phyloP scores from a whole-genome alignment of 352 stramenopile species.

The Phytophthora tubulina region DNA sequence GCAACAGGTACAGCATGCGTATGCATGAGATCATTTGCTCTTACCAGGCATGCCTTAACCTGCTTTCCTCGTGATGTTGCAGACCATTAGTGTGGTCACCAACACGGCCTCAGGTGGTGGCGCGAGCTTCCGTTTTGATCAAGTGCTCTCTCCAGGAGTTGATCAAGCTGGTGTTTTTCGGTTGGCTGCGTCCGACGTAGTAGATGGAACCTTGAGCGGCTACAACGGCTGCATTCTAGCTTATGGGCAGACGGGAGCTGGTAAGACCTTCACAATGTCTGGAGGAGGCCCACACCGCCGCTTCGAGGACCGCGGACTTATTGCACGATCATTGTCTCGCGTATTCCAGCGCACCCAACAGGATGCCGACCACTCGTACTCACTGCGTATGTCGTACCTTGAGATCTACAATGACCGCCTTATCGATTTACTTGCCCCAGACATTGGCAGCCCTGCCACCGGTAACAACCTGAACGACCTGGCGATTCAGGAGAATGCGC shows the following conservation, averaged over 20 bases:
- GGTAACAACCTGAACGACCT: slow-evolving; percentile 42
- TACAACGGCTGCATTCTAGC: slow-evolving; percentile 85
- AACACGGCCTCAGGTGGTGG: slow-evolving; percentile 58
- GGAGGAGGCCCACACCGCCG: slow-evolving; percentile 52
- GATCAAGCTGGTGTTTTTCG: slow-evolving; percentile 67
- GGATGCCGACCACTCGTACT: slow-evolving; percentile 59
- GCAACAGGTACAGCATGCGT: slow-evolving; percentile 46
- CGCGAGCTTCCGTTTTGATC: slow-evolving; percentile 76
- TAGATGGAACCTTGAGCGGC: slow-evolving; percentile 68
- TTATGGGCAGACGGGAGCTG: slow-evolving; percentile 78
- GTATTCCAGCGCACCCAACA: slow-evolving; percentile 64
- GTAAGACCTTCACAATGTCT: slow-evolving; percentile 83
- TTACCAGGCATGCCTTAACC: background rate
- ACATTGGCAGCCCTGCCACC: background rate
- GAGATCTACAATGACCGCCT: slow-evolving; percentile 93
- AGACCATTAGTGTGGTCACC: slow-evolving; percentile 73
- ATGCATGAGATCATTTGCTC: background rate
- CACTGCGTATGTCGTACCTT: slow-evolving; percentile 81
- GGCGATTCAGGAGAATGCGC: slow-evolving; percentile 68
- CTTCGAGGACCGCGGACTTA: slow-evolving; percentile 76
- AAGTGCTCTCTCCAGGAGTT: slow-evolving; percentile 54
- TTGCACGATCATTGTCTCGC: slow-evolving; percentile 60
- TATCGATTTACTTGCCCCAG: slow-evolving; percentile 81
- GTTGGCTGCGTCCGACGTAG: slow-evolving; percentile 53
- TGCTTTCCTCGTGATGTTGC: background rate